Conservation (phyloP, 148 eudicot species). For the Bassia scoparia region DNA sequence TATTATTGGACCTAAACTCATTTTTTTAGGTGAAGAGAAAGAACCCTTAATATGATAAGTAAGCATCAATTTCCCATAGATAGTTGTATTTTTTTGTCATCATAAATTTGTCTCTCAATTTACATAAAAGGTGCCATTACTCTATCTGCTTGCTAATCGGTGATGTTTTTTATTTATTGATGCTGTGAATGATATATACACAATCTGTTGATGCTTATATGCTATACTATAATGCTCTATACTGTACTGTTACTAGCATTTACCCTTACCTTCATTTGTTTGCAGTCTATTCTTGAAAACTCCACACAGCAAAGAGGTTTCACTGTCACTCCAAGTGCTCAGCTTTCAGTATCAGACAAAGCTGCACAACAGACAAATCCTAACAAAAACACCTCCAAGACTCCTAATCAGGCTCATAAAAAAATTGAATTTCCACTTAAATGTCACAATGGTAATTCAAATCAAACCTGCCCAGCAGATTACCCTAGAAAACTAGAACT, state of each 20-base stretch:
- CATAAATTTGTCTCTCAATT: too few species aligned
- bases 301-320: slow-evolving; percentile 28
- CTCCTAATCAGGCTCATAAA: slow-evolving; percentile 19
- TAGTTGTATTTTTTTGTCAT: too few species aligned
- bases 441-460: slow-evolving; percentile 40
- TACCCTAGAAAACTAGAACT: slow-evolving; percentile 41
- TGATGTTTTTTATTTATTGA: too few species aligned
- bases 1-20: too few species aligned
- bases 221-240: neutral
- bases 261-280: slow-evolving; percentile 6
- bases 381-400: slow-evolving; percentile 9
- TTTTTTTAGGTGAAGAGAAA: too few species aligned
- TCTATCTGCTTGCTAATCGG: too few species aligned
- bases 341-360: slow-evolving; percentile 10
- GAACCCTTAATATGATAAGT: too few species aligned
- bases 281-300: slow-evolving; percentile 44
- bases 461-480: slow-evolving; percentile 58
- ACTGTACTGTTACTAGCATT: neutral
- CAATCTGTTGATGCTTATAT: neutral
- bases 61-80: too few species aligned
- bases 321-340: slow-evolving; percentile 10
- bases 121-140: too few species aligned
- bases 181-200: too few species aligned
- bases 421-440: slow-evolving; percentile 41
- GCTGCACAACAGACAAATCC: neutral